A percentile compares a stretch with the other conserved stretches of the same genome.
These are phyloP conservation scores for Malassezia dermatis DNA, from an alignment of 1,284 basidiomycete species.

Conservation along the genomic window DNA sequence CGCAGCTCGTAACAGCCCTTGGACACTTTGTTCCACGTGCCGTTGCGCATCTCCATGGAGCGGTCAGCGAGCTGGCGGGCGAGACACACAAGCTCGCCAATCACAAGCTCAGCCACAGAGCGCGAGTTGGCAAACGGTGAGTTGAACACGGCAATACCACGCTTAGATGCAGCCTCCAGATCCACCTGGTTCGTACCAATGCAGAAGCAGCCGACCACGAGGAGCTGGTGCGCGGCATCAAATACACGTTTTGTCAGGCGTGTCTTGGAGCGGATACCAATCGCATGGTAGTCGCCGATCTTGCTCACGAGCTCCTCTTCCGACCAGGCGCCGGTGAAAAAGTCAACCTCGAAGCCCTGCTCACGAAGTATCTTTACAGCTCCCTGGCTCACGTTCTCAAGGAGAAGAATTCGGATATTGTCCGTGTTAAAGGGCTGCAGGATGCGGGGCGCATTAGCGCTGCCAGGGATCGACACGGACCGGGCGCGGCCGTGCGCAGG, in stretches of 20 bases:
- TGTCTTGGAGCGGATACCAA: slow-evolving; percentile 95
- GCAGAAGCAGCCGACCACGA: slow-evolving; percentile 98
- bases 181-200: slow-evolving; percentile 99
- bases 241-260: slow-evolving; percentile 85
- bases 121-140: slow-evolving; percentile 99
- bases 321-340: slow-evolving; percentile 70
- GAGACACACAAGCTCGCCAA: slow-evolving; percentile 83
- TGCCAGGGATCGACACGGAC: slow-evolving; percentile 1
- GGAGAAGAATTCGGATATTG: slow-evolving; percentile 58
- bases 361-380: slow-evolving; percentile 71
- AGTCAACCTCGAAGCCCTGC: slow-evolving; percentile 88
- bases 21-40: slow-evolving; percentile 97
- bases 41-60: slow-evolving; percentile 71
- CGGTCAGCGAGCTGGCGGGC: slow-evolving; percentile 91
- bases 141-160: slow-evolving; percentile 97
- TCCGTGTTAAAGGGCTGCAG: slow-evolving; percentile 42
- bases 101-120: slow-evolving; percentile 95
- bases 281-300: slow-evolving; percentile 78
- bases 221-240: slow-evolving; percentile 58
- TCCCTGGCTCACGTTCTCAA: slow-evolving; percentile 90
- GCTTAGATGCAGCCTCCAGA: slow-evolving; percentile 67
- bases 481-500: neutral
- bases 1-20: slow-evolving; percentile 97
- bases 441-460: slow-evolving; percentile 20
- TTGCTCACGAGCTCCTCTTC: slow-evolving; percentile 85